Evolutionary conservation across 2,329 filamentous ascomycete species (phyloP).

Genomic region (Fusarium neocosmosporiellum): DNA sequence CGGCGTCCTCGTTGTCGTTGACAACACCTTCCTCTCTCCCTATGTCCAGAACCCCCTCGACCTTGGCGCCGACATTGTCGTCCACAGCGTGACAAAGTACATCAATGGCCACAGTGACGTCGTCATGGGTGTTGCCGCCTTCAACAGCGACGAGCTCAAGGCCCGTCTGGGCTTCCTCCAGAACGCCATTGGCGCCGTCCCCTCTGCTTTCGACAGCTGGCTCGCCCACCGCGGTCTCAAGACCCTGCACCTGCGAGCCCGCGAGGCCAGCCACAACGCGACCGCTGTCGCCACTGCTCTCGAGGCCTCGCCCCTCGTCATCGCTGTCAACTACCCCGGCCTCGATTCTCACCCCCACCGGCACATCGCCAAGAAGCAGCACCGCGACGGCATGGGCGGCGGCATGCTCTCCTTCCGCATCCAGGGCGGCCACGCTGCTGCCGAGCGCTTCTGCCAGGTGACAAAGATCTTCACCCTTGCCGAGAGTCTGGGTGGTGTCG

Average conservation of each 20-base stretch:
- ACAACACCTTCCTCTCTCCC: slow-evolving; percentile 97
- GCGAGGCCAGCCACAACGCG: slow-evolving; percentile 86
- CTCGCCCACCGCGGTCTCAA: slow-evolving; percentile 97
- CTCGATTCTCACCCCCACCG: slow-evolving; percentile 89
- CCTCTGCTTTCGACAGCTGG: slow-evolving; percentile 97
- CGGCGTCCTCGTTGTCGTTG: slow-evolving; percentile 95
- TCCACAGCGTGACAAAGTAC: slow-evolving; percentile 98
- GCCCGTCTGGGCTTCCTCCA: slow-evolving; percentile 88
- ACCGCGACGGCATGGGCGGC: slow-evolving; percentile 92
- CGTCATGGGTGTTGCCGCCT: slow-evolving; percentile 95
- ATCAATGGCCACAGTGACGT: slow-evolving; percentile 98
- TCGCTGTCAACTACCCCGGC: slow-evolving; percentile 95
- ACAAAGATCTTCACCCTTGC: slow-evolving; percentile 94
- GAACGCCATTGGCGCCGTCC: slow-evolving; percentile 96
- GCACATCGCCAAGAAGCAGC: slow-evolving; percentile 86
- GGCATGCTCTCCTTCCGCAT: slow-evolving; percentile 99
- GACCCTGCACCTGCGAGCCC: slow-evolving; percentile 92
- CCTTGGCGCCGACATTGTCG: slow-evolving; percentile 94
- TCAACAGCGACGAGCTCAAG: slow-evolving; percentile 86
- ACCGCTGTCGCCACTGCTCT: slow-evolving; percentile 80
- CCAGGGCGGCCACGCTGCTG: slow-evolving; percentile 84
- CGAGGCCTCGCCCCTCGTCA: slow-evolving; percentile 82
- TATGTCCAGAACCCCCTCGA: slow-evolving; percentile 97
- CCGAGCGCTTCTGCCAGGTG: slow-evolving; percentile 90
- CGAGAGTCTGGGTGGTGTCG: slow-evolving; percentile 91